Evolutionary conservation across 768 basidiomycete genomes (phyloP).

Genomic region (Tulasnella sp.): DNA sequence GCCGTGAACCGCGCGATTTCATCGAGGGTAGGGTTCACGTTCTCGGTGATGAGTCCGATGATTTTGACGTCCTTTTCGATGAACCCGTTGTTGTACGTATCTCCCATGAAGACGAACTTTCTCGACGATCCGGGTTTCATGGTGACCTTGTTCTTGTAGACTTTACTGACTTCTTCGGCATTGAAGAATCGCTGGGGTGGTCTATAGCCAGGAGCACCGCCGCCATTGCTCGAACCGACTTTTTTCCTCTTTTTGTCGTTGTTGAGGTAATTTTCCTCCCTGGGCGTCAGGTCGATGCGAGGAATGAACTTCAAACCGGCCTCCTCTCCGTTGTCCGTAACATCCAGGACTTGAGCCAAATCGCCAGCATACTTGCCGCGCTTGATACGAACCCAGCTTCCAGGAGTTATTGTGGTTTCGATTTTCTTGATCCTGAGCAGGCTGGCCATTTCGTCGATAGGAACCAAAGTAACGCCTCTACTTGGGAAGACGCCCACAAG

Average conservation of each 20-base stretch:
- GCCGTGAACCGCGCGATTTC: slow-evolving; percentile 88
- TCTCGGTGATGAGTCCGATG: slow-evolving; percentile 63
- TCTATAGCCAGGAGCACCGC: slow-evolving; percentile 38
- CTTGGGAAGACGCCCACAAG: slow-evolving; percentile 86
- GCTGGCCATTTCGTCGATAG: slow-evolving; percentile 97
- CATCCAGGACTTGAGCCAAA: slow-evolving; percentile 88
- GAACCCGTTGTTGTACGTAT: slow-evolving; percentile 91
- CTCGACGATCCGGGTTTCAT: slow-evolving; percentile 39
- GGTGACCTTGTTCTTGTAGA: slow-evolving; percentile 68
- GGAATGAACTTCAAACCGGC: slow-evolving; percentile 90
- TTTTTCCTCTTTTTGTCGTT: slow-evolving; percentile 64
- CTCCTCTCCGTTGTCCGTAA: slow-evolving; percentile 87
- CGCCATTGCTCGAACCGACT: slow-evolving; percentile 29
- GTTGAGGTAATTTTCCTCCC: slow-evolving; percentile 46
- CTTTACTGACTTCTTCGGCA: slow-evolving; percentile 80
- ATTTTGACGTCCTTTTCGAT: slow-evolving; percentile 92
- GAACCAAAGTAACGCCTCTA: slow-evolving; percentile 73
- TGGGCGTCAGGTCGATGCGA: slow-evolving; percentile 92
- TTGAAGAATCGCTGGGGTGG: slow-evolving; percentile 92
- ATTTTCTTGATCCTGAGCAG: slow-evolving; percentile 93
- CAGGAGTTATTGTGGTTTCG: slow-evolving; percentile 68
- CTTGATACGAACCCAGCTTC: slow-evolving; percentile 91
- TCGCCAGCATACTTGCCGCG: slow-evolving; percentile 92
- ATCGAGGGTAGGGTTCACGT: slow-evolving; percentile 90
- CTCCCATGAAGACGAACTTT: slow-evolving; percentile 77